Evolutionary conservation across 257 asterid species (phyloP).

Genomic region (Buddleja alternifolia): DNA sequence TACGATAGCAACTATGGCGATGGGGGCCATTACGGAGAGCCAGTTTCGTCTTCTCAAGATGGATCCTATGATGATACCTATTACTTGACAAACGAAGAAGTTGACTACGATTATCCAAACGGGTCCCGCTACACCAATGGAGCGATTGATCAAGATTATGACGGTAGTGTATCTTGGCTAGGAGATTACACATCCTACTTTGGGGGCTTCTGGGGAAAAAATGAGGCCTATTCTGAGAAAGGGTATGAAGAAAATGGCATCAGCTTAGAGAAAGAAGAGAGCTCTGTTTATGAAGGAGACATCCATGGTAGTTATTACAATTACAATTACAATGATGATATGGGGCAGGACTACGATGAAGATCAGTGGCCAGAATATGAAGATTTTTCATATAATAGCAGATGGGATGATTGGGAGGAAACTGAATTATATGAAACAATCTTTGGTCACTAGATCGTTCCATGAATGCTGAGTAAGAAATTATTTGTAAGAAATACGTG

Average conservation of each 20-base stretch:
- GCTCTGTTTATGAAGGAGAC: neutral
- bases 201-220: slow-evolving; percentile 25
- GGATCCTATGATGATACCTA: slow-evolving; percentile 20
- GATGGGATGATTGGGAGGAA: slow-evolving; percentile 31
- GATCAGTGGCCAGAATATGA: slow-evolving; percentile 18
- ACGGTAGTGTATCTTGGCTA: slow-evolving; percentile 32
- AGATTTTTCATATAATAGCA: too few species aligned
- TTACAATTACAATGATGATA: neutral
- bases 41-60: slow-evolving; percentile 19
- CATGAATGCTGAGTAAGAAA: neutral
- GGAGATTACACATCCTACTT: slow-evolving; percentile 29
- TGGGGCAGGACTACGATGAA: slow-evolving; percentile 3
- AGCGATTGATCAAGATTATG: slow-evolving; percentile 3
- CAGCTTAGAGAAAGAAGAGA: slow-evolving; percentile 12
- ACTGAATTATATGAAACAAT: slow-evolving; percentile 28
- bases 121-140: neutral
- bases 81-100: slow-evolving; percentile 24
- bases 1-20: slow-evolving; percentile 21
- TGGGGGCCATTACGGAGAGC: slow-evolving; percentile 24
- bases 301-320: neutral
- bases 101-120: slow-evolving; percentile 16
- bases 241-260: neutral
- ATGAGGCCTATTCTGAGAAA: slow-evolving; percentile 2
- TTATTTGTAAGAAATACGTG: too few species aligned
- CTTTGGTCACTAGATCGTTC: slow-evolving; percentile 32